Evolutionary conservation across 2,329 filamentous ascomycete genomes (phyloP).

Genomic region (Lasiodiplodia hormozganensis): DNA sequence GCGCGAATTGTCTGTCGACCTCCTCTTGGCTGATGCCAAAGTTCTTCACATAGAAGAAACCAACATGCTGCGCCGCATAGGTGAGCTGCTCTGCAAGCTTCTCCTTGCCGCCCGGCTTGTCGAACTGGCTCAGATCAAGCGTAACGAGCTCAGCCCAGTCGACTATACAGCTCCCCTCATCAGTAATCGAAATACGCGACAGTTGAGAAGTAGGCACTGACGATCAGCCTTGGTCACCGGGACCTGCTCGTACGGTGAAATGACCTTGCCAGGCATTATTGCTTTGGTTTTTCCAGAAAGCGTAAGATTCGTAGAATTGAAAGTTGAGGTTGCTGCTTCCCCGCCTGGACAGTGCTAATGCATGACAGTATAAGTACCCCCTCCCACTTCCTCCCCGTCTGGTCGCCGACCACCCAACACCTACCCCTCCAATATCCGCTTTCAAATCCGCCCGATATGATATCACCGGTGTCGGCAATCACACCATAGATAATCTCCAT

Average conservation of each 20-base stretch:
- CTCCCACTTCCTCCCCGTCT: slow-evolving; percentile 13
- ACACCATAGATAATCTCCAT: slow-evolving; percentile 28
- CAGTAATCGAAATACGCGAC: background rate
- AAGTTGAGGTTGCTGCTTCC: background rate
- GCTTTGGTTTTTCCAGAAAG: slow-evolving; percentile 5
- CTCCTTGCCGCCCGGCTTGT: slow-evolving; percentile 62
- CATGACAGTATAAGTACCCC: slow-evolving; percentile 18
- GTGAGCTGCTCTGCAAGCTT: slow-evolving; percentile 61
- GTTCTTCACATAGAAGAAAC: slow-evolving; percentile 69
- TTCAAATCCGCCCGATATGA: slow-evolving; percentile 20
- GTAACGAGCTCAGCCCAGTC: slow-evolving; percentile 65
- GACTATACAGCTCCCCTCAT: slow-evolving; percentile 33
- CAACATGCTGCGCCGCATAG: slow-evolving; percentile 59
- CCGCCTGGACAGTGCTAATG: background rate
- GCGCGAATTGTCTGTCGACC: slow-evolving; percentile 66
- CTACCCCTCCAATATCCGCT: slow-evolving; percentile 13
- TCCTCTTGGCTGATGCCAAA: slow-evolving; percentile 67
- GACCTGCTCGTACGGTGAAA: slow-evolving; percentile 40
- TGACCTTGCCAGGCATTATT: slow-evolving; percentile 31
- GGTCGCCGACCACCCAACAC: background rate
- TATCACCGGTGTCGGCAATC: slow-evolving; percentile 23
- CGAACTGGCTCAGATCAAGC: slow-evolving; percentile 63
- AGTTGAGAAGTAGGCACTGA: slow-evolving; percentile 13
- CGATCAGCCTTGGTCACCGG: slow-evolving; percentile 41
- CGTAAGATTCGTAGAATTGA: background rate